Conservation (phyloP, 1,284 basidiomycete species). For the Tranzscheliella williamsii region DNA sequence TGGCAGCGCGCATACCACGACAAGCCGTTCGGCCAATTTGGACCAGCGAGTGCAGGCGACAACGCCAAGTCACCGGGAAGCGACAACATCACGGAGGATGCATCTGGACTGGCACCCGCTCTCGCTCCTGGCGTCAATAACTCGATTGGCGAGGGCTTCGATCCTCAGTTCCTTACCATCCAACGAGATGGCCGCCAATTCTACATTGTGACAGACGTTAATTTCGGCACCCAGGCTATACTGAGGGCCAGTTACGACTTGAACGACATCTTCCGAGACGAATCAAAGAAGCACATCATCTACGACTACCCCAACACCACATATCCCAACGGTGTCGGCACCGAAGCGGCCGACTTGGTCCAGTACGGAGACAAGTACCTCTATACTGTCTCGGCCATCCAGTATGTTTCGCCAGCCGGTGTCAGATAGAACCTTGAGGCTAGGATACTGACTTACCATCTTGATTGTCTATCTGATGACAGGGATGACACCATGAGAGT, state of each 20-base stretch:
- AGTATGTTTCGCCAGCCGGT: neutral
- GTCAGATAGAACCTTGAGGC: too few relatives aligned
- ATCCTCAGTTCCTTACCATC: slow-evolving; percentile 29
- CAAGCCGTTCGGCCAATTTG: slow-evolving; percentile 15
- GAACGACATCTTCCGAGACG: slow-evolving; percentile 28
- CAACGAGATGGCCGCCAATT: slow-evolving; percentile 9
- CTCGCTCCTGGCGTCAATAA: slow-evolving; percentile 20
- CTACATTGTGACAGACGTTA: slow-evolving; percentile 27
- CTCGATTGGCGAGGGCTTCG: slow-evolving; percentile 27
- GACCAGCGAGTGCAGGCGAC: slow-evolving; percentile 7
- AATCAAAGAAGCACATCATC: slow-evolving; percentile 16
- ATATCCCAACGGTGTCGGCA: slow-evolving; percentile 28
- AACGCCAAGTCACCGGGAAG: slow-evolving; percentile 15
- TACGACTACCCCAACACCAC: slow-evolving; percentile 10
- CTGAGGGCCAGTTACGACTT: slow-evolving; percentile 23
- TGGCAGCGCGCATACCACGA: too few relatives aligned
- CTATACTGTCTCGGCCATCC: slow-evolving; percentile 23
- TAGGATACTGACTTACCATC: neutral
- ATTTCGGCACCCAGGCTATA: slow-evolving; percentile 23
- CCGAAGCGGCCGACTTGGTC: slow-evolving; percentile 28
- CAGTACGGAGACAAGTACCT: slow-evolving; percentile 12
- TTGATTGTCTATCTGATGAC: neutral
- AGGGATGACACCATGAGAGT: slow-evolving; percentile 24
- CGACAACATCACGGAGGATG: slow-evolving; percentile 27
- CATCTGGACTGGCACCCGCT: slow-evolving; percentile 25